Conservation (phyloP, 108 stramenopile species). For the Skeletonema marinoi region DNA sequence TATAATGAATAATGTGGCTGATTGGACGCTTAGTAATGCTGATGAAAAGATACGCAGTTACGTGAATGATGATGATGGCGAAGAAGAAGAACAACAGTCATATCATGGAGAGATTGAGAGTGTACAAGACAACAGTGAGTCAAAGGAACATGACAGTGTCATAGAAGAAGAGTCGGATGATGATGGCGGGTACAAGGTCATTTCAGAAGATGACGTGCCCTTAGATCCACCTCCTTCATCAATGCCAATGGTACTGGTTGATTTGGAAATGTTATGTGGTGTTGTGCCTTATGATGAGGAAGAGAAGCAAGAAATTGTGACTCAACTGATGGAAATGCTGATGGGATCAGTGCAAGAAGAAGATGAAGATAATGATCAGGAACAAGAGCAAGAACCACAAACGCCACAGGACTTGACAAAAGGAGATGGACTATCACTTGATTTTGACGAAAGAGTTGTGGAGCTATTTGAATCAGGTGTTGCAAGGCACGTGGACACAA, state of each 20-base stretch:
- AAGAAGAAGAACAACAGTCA: neutral
- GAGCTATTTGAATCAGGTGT: conserved; percentile 57
- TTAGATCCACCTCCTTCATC: conserved; percentile 39
- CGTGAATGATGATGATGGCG: neutral
- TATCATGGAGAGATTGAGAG: conserved; percentile 46
- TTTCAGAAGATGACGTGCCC: conserved; percentile 27
- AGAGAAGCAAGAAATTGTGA: conserved; percentile 28
- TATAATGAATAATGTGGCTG: conserved; percentile 13
- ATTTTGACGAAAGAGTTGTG: conserved; percentile 38
- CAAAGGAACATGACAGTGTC: conserved; percentile 1
- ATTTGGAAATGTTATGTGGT: conserved; percentile 50
- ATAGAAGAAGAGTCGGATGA: conserved; percentile 2
- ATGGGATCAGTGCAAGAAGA: conserved; percentile 15
- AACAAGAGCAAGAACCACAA: neutral
- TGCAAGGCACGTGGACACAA: conserved; percentile 43
- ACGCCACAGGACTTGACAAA: neutral
- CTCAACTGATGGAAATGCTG: conserved; percentile 35
- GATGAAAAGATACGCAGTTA: neutral
- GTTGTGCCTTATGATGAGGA: conserved; percentile 18
- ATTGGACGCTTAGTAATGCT: conserved; percentile 15
- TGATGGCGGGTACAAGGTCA: conserved; percentile 16
- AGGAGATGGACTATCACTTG: conserved; percentile 29
- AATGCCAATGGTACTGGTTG: conserved; percentile 41
- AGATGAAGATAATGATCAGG: neutral
- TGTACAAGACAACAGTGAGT: neutral